These are phyloP conservation scores for Naganishia liquefaciens DNA, from an alignment of 1,284 basidiomycete genomes.

Conservation along the genomic window DNA sequence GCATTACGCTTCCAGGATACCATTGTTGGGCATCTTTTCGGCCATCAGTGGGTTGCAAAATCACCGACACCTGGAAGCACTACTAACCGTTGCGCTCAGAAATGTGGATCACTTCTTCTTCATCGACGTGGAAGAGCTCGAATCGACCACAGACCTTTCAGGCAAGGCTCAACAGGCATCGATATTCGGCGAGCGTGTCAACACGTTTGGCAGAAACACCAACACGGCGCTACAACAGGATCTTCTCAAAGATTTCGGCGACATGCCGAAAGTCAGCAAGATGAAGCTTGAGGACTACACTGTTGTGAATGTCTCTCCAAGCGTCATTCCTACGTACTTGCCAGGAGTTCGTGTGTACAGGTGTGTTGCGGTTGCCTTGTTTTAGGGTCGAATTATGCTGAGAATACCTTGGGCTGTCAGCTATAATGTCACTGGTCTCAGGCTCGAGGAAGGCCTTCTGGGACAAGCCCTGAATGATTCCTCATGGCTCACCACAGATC, in stretches of 20 bases:
- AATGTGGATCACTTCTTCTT: conserved; percentile 57
- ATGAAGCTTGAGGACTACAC: conserved; percentile 67
- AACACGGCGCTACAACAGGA: conserved; percentile 33
- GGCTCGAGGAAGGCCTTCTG: conserved; percentile 40
- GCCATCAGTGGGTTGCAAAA: conserved; percentile 59
- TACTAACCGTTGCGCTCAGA: conserved; percentile 42
- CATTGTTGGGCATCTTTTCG: conserved; percentile 84
- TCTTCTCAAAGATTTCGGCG: conserved; percentile 44
- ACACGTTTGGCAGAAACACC: conserved; percentile 38
- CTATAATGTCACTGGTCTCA: conserved; percentile 65
- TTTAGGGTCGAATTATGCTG: not conserved
- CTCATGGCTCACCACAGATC: not conserved
- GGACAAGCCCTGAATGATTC: conserved; percentile 21
- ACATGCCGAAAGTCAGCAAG: conserved; percentile 57
- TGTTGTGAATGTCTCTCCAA: conserved; percentile 74
- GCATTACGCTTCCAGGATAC: conserved; percentile 84
- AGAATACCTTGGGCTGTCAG: conserved; percentile 34
- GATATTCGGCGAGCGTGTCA: conserved; percentile 30
- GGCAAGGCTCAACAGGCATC: conserved; percentile 30
- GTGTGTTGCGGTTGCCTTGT: conserved; percentile 47
- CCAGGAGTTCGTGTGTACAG: conserved; percentile 79
- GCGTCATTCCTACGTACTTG: conserved; percentile 84
- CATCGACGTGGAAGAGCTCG: conserved; percentile 51
- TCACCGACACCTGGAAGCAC: not conserved
- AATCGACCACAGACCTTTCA: conserved; percentile 34